These are phyloP conservation scores for Skeletonema costatum DNA, from an alignment of 108 stramenopile genomes.

Conservation along the genomic window DNA sequence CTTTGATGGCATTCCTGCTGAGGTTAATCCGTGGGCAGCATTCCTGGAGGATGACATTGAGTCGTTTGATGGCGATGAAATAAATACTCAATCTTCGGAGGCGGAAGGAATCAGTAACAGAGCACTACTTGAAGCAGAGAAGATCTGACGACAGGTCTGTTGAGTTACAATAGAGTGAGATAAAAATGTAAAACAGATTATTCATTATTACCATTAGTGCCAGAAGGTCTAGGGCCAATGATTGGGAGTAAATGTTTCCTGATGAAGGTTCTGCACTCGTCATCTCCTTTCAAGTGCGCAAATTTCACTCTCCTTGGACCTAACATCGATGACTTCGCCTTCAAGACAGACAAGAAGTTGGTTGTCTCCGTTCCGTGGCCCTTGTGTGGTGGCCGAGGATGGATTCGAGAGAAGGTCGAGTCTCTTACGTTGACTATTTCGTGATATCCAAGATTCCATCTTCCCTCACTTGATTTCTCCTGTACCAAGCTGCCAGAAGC, in stretches of 20 bases:
- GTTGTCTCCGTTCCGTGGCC: conserved; percentile 20
- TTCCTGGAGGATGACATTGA: conserved; percentile 2
- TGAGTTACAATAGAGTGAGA: neutral
- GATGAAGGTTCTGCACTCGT: conserved; percentile 23
- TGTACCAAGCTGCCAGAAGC: neutral
- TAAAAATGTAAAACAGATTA: no score
- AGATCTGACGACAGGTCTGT: neutral
- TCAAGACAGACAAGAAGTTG: conserved; percentile 8
- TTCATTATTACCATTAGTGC: neutral
- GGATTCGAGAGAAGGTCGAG: conserved; percentile 2
- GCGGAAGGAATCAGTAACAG: neutral
- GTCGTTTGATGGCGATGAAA: neutral
- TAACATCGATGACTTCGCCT: conserved; percentile 8
- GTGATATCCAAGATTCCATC: conserved; percentile 33
- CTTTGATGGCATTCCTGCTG: conserved; percentile 31
- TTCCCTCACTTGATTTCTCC: conserved; percentile 16
- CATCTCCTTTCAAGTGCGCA: conserved; percentile 29
- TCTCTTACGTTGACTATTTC: conserved; percentile 21
- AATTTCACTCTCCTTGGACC: conserved; percentile 24
- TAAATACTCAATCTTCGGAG: neutral
- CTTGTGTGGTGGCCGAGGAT: conserved; percentile 22
- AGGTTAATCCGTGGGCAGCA: conserved; percentile 25
- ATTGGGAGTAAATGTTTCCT: conserved; percentile 31
- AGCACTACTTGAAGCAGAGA: neutral
- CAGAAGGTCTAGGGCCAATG: conserved; percentile 35